Conservation (phyloP, 2,329 filamentous ascomycete species). For the Dothistroma septosporum region DNA sequence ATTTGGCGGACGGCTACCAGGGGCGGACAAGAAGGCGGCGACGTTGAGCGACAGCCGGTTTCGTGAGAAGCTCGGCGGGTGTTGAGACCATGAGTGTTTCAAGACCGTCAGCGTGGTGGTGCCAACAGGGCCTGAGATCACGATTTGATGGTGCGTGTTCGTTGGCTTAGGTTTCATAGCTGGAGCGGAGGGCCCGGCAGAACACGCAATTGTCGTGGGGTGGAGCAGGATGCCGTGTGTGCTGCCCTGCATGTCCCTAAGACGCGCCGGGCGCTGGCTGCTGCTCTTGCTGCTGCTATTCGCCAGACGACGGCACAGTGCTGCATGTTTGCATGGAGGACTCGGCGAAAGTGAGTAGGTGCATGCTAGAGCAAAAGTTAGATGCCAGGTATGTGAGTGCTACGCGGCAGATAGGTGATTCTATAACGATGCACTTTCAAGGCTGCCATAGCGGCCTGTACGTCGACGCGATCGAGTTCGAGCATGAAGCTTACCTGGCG, state of each 20-base stretch:
- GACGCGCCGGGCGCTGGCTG: not conserved
- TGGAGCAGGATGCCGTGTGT: not conserved
- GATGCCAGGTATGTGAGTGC: too few relatives aligned
- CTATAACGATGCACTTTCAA: too few relatives aligned
- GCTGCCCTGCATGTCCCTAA: not conserved
- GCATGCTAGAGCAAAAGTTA: not conserved
- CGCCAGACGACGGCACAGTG: not conserved
- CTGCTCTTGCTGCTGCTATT: not conserved
- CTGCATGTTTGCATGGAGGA: constrained; percentile 6
- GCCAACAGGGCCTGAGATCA: not conserved
- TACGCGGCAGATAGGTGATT: too few relatives aligned
- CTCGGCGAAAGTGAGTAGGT: not conserved
- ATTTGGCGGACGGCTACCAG: not conserved
- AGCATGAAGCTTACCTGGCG: not conserved
- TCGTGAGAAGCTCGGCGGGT: not conserved
- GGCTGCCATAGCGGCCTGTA: too few relatives aligned
- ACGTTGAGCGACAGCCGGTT: not conserved
- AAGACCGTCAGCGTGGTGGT: not conserved
- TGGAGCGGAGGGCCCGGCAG: not conserved
- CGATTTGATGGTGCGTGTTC: not conserved
- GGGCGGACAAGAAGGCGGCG: not conserved
- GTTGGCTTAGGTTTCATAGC: not conserved
- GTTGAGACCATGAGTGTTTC: not conserved
- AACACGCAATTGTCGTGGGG: not conserved
- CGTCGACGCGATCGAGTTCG: too few relatives aligned